Evolutionary conservation across 2,329 filamentous ascomycete genomes (phyloP).

Genomic region (Dothistroma septosporum): DNA sequence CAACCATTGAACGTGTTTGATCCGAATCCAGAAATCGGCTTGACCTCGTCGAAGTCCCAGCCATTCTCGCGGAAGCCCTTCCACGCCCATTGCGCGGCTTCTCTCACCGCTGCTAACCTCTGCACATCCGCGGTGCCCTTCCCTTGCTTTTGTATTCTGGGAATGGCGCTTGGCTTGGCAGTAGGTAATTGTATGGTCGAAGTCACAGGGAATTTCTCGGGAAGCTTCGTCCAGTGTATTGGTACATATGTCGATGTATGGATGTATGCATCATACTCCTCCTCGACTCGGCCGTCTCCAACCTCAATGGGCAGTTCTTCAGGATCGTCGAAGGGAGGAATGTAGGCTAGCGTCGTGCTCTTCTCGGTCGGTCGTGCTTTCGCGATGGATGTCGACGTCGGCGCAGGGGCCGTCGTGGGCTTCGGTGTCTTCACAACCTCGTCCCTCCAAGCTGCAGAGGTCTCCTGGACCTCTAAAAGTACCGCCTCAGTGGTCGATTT

Average conservation of each 20-base stretch:
- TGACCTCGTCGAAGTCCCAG: conserved; percentile 82
- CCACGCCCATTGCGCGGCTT: conserved; percentile 76
- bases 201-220: conserved; percentile 67
- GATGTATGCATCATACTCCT: conserved; percentile 5
- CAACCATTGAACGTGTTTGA: conserved; percentile 86
- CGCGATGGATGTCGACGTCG: background rate
- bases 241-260: conserved; percentile 5
- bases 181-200: conserved; percentile 73
- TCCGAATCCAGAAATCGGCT: conserved; percentile 62
- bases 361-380: background rate
- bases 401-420: conserved; percentile 7
- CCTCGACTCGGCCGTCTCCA: conserved; percentile 4
- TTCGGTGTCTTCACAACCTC: background rate
- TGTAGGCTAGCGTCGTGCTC: background rate
- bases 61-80: conserved; percentile 72
- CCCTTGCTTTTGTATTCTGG: conserved; percentile 72
- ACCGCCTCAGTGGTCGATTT: background rate
- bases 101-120: conserved; percentile 64
- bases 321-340: conserved; percentile 1
- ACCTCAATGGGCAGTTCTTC: conserved; percentile 8
- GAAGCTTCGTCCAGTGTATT: conserved; percentile 66
- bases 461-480: conserved; percentile 3
- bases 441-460: background rate
- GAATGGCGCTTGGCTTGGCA: conserved; percentile 64
- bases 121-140: conserved; percentile 56